phyloP scores from a whole-genome alignment of 1,284 basidiomycete genomes.

The Chalciporus piperatoides region DNA sequence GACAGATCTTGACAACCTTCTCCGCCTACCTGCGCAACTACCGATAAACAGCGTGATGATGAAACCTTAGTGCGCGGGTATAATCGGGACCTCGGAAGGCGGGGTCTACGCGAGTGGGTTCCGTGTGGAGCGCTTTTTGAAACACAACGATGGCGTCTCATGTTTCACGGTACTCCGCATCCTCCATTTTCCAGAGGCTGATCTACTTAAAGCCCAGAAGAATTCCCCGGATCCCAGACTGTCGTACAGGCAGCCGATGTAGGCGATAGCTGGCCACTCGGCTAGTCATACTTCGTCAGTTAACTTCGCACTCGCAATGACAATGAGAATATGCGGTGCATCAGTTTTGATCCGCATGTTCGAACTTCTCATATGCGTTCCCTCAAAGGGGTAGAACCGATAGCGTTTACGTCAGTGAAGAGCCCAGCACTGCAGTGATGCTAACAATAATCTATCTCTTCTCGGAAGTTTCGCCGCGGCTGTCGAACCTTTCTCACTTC shows the following conservation, averaged over 20 bases:
- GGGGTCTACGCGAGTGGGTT: background rate
- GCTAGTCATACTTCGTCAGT: background rate
- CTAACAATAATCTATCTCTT: conserved; percentile 6
- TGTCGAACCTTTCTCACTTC: conserved; percentile 3
- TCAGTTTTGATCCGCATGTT: background rate
- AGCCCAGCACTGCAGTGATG: too few relatives aligned
- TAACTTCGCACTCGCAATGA: background rate
- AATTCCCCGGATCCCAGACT: background rate
- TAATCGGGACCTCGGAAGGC: background rate
- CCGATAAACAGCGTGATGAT: conserved; percentile 3
- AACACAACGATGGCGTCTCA: background rate
- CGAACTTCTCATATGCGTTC: background rate
- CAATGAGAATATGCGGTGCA: background rate
- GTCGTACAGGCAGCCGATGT: background rate
- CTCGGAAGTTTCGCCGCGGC: conserved; percentile 20
- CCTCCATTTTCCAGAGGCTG: background rate
- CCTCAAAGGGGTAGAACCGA: background rate
- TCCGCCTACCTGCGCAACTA: background rate
- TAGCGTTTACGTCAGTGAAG: background rate
- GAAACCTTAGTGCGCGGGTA: background rate
- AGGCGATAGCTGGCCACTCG: background rate
- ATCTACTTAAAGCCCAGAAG: background rate
- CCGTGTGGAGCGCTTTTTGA: background rate
- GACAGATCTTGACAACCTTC: conserved; percentile 4
- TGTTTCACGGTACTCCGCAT: background rate